Percentiles rank a stretch among this genome's conserved stretches.
Evolutionary conservation across 1,139 yeast species (phyloP).

Genomic region (Kurtzmaniella quercitrusa): DNA sequence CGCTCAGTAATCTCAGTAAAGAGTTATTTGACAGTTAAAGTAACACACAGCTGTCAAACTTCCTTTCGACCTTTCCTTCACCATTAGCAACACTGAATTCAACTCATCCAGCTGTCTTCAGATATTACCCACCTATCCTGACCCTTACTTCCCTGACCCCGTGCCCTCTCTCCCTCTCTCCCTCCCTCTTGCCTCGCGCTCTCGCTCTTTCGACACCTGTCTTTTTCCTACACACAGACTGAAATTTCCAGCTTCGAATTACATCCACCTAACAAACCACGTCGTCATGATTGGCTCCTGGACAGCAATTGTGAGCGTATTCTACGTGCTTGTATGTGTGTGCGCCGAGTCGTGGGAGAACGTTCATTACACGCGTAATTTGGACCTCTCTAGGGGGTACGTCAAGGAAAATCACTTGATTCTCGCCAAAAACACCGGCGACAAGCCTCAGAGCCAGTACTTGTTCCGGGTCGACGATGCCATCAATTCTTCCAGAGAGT

Average conservation of each 20-base stretch:
- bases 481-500: constrained; percentile 32
- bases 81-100: no score
- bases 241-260: not conserved
- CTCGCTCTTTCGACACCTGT: constrained; percentile 1
- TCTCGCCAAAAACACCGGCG: constrained; percentile 55
- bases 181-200: constrained; percentile 6
- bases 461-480: constrained; percentile 50
- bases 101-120: no score
- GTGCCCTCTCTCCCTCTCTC: no score
- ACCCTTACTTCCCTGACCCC: no score
- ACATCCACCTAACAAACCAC: not conserved
- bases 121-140: no score
- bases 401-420: constrained; percentile 58
- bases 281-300: constrained; percentile 1
- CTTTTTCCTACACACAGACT: not conserved
- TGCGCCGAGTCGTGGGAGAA: constrained; percentile 38
- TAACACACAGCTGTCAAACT: no score
- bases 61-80: no score
- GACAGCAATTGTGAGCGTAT: constrained; percentile 1
- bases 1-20: no score
- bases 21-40: no score
- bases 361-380: constrained; percentile 37
- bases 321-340: not conserved
- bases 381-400: constrained; percentile 68
- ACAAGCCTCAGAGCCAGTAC: constrained; percentile 53